A percentile compares a stretch with the other conserved stretches of the same genome.
Evolutionary conservation across 169 alveolate genomes (phyloP).

Genomic region (Plasmodium gallinaceum): DNA sequence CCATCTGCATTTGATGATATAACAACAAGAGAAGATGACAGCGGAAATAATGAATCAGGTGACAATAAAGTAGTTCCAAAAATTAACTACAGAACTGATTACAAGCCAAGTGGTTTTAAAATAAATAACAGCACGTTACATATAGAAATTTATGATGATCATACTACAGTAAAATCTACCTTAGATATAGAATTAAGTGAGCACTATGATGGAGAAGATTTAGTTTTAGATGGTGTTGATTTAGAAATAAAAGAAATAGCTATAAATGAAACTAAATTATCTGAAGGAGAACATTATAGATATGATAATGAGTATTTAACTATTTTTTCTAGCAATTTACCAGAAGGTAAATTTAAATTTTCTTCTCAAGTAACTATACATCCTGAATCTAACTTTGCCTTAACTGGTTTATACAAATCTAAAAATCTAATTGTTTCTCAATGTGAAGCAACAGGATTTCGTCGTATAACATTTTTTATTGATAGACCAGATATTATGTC

Average conservation of each 20-base stretch:
- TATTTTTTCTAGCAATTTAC: slow-evolving; percentile 80
- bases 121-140: slow-evolving; percentile 85
- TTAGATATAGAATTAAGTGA: slow-evolving; percentile 81
- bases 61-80: slow-evolving; percentile 77
- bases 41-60: not conserved
- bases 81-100: slow-evolving; percentile 88
- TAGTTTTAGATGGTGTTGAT: slow-evolving; percentile 91
- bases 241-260: slow-evolving; percentile 85
- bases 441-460: slow-evolving; percentile 94
- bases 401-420: slow-evolving; percentile 90
- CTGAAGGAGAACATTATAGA: slow-evolving; percentile 82
- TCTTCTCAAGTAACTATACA: slow-evolving; percentile 87
- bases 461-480: slow-evolving; percentile 91
- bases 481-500: slow-evolving; percentile 95
- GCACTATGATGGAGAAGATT: slow-evolving; percentile 84
- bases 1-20: not conserved
- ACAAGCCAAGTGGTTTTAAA: slow-evolving; percentile 88
- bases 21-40: not conserved
- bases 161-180: slow-evolving; percentile 82
- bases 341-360: slow-evolving; percentile 80
- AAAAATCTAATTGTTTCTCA: slow-evolving; percentile 92
- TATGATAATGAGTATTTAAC: slow-evolving; percentile 84
- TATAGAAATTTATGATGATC: slow-evolving; percentile 85
- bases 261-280: slow-evolving; percentile 84
- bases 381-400: slow-evolving; percentile 87